A percentile compares a stretch with the other conserved stretches of the same genome.
Conservation (phyloP, 1,284 basidiomycete genomes). For the Agroathelia rolfsii region DNA sequence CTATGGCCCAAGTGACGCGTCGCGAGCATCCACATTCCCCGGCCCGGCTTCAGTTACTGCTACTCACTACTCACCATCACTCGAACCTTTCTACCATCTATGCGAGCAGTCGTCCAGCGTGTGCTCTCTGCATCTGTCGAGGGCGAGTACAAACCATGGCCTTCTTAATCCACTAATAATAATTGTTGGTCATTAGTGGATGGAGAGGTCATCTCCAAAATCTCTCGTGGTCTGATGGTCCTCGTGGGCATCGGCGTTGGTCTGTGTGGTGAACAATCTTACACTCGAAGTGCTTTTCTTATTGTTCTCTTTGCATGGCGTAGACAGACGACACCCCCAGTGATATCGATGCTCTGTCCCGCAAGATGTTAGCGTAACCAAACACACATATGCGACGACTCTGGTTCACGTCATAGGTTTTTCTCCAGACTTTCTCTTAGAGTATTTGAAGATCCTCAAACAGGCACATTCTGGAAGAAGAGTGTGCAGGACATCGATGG, state of each 20-base stretch:
- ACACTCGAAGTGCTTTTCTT: constrained; percentile 5
- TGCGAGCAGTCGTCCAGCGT: constrained; percentile 73
- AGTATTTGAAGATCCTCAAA: constrained; percentile 54
- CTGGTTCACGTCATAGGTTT: constrained; percentile 3
- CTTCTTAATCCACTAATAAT: constrained; percentile 7
- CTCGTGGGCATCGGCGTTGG: constrained; percentile 80
- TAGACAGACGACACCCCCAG: constrained; percentile 64
- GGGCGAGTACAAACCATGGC: constrained; percentile 30
- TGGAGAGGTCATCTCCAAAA: constrained; percentile 63
- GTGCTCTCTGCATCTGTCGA: constrained; percentile 67
- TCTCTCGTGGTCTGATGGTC: constrained; percentile 77
- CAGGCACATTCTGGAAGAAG: constrained; percentile 67
- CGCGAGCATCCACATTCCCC: too few species aligned
- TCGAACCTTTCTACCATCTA: constrained; percentile 17
- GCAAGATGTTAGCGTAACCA: constrained; percentile 56
- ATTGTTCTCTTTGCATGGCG: constrained; percentile 10
- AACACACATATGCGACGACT: not conserved
- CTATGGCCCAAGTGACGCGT: constrained; percentile 49
- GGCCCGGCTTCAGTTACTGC: too few species aligned
- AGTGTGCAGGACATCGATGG: constrained; percentile 79
- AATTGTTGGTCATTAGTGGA: constrained; percentile 40
- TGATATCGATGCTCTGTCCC: constrained; percentile 63
- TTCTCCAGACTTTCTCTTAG: constrained; percentile 52
- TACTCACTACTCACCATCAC: too few species aligned
- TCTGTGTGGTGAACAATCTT: constrained; percentile 23